phyloP scores from a whole-genome alignment of 805 yeast species.

The Wickerhamiella australiensis region DNA sequence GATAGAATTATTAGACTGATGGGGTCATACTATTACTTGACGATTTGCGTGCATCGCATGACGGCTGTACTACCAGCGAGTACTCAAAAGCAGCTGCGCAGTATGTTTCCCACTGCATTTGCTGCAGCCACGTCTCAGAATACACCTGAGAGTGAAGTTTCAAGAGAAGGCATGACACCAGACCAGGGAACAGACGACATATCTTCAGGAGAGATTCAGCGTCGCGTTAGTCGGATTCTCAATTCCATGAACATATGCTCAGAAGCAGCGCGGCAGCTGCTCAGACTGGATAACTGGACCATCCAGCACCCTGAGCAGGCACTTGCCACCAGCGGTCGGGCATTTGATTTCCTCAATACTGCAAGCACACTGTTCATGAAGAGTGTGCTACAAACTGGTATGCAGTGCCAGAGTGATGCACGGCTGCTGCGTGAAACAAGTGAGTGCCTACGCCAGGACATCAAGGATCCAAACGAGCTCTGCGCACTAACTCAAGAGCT shows the following conservation, averaged over 20 bases:
- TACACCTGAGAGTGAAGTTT: background rate
- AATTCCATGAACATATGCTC: conserved; percentile 10
- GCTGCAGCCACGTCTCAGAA: background rate
- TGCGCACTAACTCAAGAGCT: background rate
- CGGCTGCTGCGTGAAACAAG: conserved; percentile 3
- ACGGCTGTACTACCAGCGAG: conserved; percentile 20
- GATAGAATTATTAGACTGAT: background rate
- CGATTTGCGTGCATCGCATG: conserved; percentile 18
- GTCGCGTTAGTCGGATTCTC: conserved; percentile 3
- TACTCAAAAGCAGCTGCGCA: conserved; percentile 10
- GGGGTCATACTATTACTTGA: conserved; percentile 9
- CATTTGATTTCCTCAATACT: conserved; percentile 2
- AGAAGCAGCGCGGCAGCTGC: conserved; percentile 6
- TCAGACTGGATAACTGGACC: background rate
- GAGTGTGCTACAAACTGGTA: conserved; percentile 7
- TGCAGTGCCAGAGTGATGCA: conserved; percentile 7
- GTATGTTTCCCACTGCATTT: conserved; percentile 5
- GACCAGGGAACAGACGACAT: background rate
- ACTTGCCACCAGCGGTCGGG: background rate
- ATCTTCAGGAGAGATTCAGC: background rate
- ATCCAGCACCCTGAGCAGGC: background rate
- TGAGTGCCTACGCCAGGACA: background rate
- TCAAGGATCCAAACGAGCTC: background rate
- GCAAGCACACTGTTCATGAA: conserved; percentile 8
- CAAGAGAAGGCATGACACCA: background rate